phyloP scores from a whole-genome alignment of 352 stramenopile species.

The Globisporangium apiculatum region DNA sequence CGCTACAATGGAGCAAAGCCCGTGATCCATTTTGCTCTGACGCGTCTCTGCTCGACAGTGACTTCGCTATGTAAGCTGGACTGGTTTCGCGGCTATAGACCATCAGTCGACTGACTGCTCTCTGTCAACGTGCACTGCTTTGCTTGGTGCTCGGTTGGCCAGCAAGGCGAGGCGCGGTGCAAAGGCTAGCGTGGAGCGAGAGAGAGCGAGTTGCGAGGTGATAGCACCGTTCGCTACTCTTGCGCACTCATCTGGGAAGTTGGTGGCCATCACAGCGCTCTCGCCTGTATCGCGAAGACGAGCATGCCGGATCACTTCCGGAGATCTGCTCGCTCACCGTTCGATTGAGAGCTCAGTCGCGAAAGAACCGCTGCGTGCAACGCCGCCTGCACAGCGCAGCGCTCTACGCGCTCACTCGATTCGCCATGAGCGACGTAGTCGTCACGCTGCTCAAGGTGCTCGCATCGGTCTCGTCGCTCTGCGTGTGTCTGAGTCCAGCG shows the following conservation, averaged over 20 bases:
- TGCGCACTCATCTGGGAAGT: background rate
- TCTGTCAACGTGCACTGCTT: background rate
- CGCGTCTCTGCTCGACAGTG: too few relatives aligned
- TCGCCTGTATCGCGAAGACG: background rate
- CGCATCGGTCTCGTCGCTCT: conserved; percentile 14
- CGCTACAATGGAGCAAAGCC: too few relatives aligned
- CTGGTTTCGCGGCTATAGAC: too few relatives aligned
- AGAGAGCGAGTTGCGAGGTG: background rate
- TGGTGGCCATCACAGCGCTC: too few relatives aligned
- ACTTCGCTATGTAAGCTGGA: too few relatives aligned
- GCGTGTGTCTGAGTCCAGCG: conserved; percentile 21
- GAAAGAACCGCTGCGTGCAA: background rate
- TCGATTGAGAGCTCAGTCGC: background rate
- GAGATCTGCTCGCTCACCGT: background rate
- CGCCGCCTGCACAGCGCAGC: background rate
- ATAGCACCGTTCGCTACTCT: background rate
- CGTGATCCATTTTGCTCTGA: too few relatives aligned
- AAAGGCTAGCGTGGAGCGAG: background rate
- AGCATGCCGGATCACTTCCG: background rate
- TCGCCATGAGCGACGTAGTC: conserved; percentile 1
- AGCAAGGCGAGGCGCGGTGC: too few relatives aligned
- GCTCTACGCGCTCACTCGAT: background rate
- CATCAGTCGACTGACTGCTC: background rate
- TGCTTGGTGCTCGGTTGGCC: too few relatives aligned
- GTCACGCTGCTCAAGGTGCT: conserved; percentile 14